phyloP scores from a whole-genome alignment of 768 basidiomycete genomes.

The Auricularia cornea region DNA sequence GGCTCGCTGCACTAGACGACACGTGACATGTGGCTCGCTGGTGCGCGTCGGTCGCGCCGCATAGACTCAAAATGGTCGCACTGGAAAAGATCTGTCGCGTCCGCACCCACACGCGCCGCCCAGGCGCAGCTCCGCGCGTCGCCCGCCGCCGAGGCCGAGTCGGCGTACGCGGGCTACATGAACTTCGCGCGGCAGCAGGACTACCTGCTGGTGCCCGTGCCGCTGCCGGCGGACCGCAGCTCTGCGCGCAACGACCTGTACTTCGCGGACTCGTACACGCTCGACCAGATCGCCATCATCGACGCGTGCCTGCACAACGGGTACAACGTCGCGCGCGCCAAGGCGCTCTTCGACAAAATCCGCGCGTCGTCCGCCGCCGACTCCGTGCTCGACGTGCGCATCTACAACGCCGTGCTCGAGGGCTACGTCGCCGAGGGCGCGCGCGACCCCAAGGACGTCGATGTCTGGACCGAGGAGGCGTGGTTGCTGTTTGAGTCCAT shows the following conservation, averaged over 20 bases:
- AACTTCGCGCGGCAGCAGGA: background rate
- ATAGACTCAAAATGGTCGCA: background rate
- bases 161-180: background rate
- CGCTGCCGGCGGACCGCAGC: conserved; percentile 43
- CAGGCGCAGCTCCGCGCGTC: background rate
- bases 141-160: background rate
- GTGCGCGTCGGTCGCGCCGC: background rate
- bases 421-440: conserved; percentile 56
- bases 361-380: conserved; percentile 32
- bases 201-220: conserved; percentile 46
- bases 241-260: conserved; percentile 38
- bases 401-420: conserved; percentile 60
- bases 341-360: conserved; percentile 59
- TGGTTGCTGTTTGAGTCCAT: conserved; percentile 53
- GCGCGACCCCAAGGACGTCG: conserved; percentile 32
- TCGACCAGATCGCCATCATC: conserved; percentile 69
- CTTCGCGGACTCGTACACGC: conserved; percentile 56
- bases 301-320: conserved; percentile 72
- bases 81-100: background rate
- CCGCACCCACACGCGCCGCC: background rate
- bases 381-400: conserved; percentile 36
- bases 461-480: conserved; percentile 54
- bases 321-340: conserved; percentile 71
- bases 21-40: background rate
- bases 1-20: background rate